Base-by-base conservation (phyloP, 345 rosid species). In the Eucalyptus sp. region DNA sequence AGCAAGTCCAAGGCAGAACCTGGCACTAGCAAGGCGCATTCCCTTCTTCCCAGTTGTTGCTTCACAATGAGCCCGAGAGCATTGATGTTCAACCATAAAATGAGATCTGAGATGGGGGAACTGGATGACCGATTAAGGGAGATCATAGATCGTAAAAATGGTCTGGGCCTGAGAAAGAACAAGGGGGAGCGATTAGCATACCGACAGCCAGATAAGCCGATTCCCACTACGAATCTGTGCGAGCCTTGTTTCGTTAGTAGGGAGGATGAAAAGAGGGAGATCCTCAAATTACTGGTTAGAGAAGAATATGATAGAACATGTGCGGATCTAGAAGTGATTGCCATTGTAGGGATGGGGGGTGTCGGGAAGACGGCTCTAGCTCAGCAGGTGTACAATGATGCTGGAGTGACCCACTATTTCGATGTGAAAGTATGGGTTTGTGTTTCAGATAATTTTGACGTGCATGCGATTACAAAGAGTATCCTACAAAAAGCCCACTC, bases 401-500 rank as follows among this genome's bases (percentile, higher is more conserved):
- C 18, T 1, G 4, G 10, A 29, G 37, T 7, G 5, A 13, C 9
- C 2, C 0, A 1, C 33, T 62, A 62, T n/a, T 62, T 29, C 0
- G 37, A 62, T 13, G 1, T 2, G 9, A 13, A 62, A 62, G 37
- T 5, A 29, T 62, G 37, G 71, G 10, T 9, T 29, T 62, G 71
- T 0, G 71, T 62, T 13, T 62, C 71, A 0, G 71, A 29, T 7
- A 1, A 62, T 13, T 62, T 1, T 9, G 17, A 62, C 5, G 4
- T 62, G 71, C 17, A 5, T 62, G 33, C 71, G 7, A 62, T 62
- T 0, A 62, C 71, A 62, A 62, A 62, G 71, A 13, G 71, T 1
- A 62, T 62, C 37, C 18, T 62, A 0, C 3, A 0, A 0, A 13
- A 0, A 13, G 13, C 3, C 1, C 1, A 0, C 0, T 13, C n/a